Evolutionary conservation across 208 protist genomes (phyloP), one percentile per base, ranked within the genome.

Genomic region (Trypanosoma vivax): DNA sequence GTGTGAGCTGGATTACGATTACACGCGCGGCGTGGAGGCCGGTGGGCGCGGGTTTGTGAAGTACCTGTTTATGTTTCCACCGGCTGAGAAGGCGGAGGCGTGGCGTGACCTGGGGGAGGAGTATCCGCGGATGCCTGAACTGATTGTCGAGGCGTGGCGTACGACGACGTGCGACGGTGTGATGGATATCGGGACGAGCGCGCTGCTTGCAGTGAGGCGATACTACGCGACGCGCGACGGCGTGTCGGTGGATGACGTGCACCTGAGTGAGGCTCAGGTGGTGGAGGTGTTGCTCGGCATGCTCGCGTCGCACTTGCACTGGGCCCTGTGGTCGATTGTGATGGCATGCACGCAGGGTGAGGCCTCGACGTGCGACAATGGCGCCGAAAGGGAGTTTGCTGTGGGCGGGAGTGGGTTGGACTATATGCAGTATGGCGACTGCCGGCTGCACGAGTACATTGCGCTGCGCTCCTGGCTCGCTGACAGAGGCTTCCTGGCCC

Each of bases 1-100:
- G 24, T 92, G 84, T 55, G 84, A 92, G 69, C 51, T 92, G 34
- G 84, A 92, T 66, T 83, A 87, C 57, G 79, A 88, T 59, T 92
- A 92, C 65, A 85, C 70, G 28, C 76, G 77, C 25, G 83, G 78
- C 43, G 80, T 58, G 13, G 83, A 66, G 48, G 69, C 73, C 31
- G 77, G 76, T 38, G 71, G 72, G 21, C 79, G 74, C 18, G 83
- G 83, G 35, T 91, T 88, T 59, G 76, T 91, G 60, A 91, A 91
- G 70, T 81, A 71, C 33, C 72, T 86, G 11, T 70, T 70, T 60
- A 50, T 68, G 18, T 83, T 82, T 48, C 77, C 83, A 2, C 78
- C 78, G 19, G 29, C 48, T 3, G 55, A 40, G 46, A 79, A 79
- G 42, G 43, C 49, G 37, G 62, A 67, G 58, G 47, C 51, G 29